Evolutionary conservation across 768 basidiomycete species (phyloP).

Genomic region (Butyriboletus loyo): DNA sequence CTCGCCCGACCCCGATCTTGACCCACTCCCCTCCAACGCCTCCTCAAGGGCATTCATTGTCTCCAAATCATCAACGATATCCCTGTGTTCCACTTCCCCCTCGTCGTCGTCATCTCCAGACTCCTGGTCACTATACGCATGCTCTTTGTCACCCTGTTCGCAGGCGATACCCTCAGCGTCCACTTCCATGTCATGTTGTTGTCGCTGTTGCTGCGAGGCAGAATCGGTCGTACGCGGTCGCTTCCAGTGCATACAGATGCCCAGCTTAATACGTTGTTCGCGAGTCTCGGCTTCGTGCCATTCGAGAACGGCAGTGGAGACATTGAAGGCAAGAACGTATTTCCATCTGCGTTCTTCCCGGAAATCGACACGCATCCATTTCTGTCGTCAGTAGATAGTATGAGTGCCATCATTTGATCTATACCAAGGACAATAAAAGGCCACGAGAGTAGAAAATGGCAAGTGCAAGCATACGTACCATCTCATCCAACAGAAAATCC

Average conservation of each 20-base stretch:
- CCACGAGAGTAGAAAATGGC: background rate
- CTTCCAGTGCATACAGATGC: constrained; percentile 68
- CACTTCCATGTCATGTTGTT: constrained; percentile 31
- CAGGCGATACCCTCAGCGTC: constrained; percentile 23
- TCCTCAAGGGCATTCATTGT: constrained; percentile 54
- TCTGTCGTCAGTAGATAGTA: constrained; percentile 43
- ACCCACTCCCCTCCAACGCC: constrained; percentile 43
- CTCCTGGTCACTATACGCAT: constrained; percentile 28
- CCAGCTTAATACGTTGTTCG: constrained; percentile 61
- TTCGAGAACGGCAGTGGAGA: constrained; percentile 79
- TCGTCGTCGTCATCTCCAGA: constrained; percentile 62
- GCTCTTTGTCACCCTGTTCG: constrained; percentile 24
- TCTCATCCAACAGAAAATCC: constrained; percentile 96
- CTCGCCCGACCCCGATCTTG: constrained; percentile 26
- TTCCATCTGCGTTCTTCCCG: constrained; percentile 96
- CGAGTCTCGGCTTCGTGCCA: constrained; percentile 77
- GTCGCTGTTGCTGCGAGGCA: constrained; percentile 30
- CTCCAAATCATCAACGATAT: constrained; percentile 59
- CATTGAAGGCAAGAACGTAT: constrained; percentile 72
- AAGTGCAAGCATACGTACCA: constrained; percentile 51
- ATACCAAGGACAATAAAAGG: background rate
- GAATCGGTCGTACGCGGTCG: constrained; percentile 37
- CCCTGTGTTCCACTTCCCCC: constrained; percentile 52
- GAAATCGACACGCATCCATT: constrained; percentile 97
- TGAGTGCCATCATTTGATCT: constrained; percentile 6